Base-by-base conservation (phyloP, 805 yeast species). In the Teunomyces aglyptinius region DNA sequence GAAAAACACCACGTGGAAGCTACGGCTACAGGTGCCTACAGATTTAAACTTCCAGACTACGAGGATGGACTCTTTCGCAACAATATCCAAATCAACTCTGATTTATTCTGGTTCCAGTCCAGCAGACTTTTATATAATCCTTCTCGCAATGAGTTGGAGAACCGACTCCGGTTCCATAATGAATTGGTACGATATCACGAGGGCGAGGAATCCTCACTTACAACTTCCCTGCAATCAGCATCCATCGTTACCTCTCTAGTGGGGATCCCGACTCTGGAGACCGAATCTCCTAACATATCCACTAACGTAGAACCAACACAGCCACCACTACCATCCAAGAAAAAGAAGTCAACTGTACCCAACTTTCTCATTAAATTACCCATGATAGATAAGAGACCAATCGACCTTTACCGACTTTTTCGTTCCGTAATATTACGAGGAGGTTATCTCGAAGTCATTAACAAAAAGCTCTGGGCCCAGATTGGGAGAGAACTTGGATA, bases 401-500 rank as follows among this genome's bases (percentile, higher is more conserved):
- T 87, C 35, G 91, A 87, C 63, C 66, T 87, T 29, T 86, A 73
- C 61, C 70, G 79, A 35, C 63, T 87, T 33, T 75, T 78, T 53
- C 68, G 76, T 32, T 72, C 80, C 11, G 94, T 88, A 1, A 68
- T 75, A 15, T 59, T 77, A 13, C 70, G 85, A 49, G 94, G 94
- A 15, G 95, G 95, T 0, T 82, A 73, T 58, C 71, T 73, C 8
- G 71, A 65, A 8, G 90, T 88, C n/a, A 78, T 85, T 39, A 63
- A 75, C 46, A 77, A 76, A 46, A 85, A 86, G 56, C 70, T 80
- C 39, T 89, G 96, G 96, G 89, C 89, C 1, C 89, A 86, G 57
- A 77, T 89, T 7, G 92, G 92, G 11, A 72, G 90, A 45, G 96
- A 87, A 55, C 66, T 89, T 42, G 95, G 96, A 0, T 86, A 83